phyloP scores from a whole-genome alignment of 768 basidiomycete species.

The Serendipita sp. region DNA sequence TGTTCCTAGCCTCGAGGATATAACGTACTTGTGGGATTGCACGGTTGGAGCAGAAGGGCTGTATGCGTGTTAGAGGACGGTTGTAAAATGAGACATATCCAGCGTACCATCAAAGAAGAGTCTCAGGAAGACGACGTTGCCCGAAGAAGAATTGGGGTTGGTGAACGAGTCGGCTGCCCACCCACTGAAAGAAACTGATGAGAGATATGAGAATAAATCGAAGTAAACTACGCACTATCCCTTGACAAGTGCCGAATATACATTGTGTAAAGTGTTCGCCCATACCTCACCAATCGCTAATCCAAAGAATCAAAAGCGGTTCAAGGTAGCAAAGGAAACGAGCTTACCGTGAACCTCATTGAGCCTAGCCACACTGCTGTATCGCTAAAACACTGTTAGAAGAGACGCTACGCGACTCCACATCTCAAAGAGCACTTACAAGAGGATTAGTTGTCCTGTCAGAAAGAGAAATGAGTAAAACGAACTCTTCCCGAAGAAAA shows the following conservation, averaged over 20 bases:
- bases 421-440: background rate
- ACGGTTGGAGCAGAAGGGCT: conserved; percentile 30
- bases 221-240: background rate
- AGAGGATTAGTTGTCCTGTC: background rate
- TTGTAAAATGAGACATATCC: too few relatives aligned
- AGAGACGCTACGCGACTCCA: too few relatives aligned
- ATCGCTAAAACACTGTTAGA: conserved; percentile 15
- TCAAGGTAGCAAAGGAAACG: too few relatives aligned
- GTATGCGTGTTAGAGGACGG: too few relatives aligned
- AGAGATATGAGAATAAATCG: background rate
- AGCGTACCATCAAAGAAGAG: conserved; percentile 32
- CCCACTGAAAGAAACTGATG: background rate
- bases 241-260: conserved; percentile 17
- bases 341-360: conserved; percentile 29
- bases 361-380: conserved; percentile 24
- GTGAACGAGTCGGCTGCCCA: conserved; percentile 22
- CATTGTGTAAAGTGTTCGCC: conserved; percentile 30
- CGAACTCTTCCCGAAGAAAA: background rate
- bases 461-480: conserved; percentile 13
- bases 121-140: conserved; percentile 38
- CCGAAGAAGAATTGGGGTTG: conserved; percentile 26
- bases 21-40: conserved; percentile 30
- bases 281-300: conserved; percentile 39
- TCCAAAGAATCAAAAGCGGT: too few relatives aligned
- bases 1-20: conserved; percentile 10